These are phyloP conservation scores for Ambrosiella cleistominuta DNA, from an alignment of 2,329 filamentous ascomycete genomes.

Conservation along the genomic window DNA sequence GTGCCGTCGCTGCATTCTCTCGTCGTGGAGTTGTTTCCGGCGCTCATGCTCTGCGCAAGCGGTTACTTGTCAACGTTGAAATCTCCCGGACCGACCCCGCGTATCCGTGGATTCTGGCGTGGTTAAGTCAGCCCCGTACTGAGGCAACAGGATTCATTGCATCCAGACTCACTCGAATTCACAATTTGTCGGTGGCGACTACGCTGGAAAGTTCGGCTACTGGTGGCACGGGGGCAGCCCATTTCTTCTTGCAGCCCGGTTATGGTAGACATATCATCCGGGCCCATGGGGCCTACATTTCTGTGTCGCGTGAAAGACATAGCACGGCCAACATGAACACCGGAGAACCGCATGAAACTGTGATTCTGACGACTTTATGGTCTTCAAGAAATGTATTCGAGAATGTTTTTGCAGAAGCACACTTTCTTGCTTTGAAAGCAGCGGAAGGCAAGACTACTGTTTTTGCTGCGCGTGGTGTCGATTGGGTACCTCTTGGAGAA, in stretches of 20 bases:
- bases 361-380: constrained; percentile 84
- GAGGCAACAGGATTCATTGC: constrained; percentile 41
- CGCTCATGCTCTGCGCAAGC: constrained; percentile 58
- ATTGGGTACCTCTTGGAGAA: constrained; percentile 73
- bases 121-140: constrained; percentile 67
- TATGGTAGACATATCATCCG: constrained; percentile 79
- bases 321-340: constrained; percentile 63
- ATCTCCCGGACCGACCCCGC: constrained; percentile 87
- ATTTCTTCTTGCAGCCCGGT: constrained; percentile 78
- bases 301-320: constrained; percentile 74
- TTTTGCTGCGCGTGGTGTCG: constrained; percentile 66
- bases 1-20: constrained; percentile 62
- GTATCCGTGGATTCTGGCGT: constrained; percentile 85
- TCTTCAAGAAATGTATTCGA: constrained; percentile 78
- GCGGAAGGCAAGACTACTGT: constrained; percentile 88
- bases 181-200: constrained; percentile 41
- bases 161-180: constrained; percentile 39
- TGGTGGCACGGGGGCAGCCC: constrained; percentile 46
- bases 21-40: constrained; percentile 59
- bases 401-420: constrained; percentile 73
- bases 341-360: constrained; percentile 83
- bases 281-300: constrained; percentile 72
- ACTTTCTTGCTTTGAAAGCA: constrained; percentile 57
- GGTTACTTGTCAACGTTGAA: constrained; percentile 86
- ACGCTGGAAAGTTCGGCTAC: constrained; percentile 31